Conservation (phyloP, 176 grass and related monocot genomes). For the Eleusine coracana region DNA sequence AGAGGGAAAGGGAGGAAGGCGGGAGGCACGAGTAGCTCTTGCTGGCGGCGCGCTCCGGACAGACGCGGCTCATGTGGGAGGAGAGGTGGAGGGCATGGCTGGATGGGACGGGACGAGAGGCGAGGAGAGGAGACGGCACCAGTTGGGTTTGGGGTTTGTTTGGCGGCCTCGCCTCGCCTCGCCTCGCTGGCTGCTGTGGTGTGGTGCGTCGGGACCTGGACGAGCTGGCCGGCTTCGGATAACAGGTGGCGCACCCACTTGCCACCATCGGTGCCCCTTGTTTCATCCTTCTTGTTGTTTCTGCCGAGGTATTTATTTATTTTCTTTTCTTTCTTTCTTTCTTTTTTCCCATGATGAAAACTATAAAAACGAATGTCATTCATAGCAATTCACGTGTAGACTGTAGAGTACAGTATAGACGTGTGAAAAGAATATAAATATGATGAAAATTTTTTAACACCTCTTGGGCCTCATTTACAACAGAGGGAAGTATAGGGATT, state of each 20-base stretch:
- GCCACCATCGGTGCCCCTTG: background rate
- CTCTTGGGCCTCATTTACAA: too few relatives aligned
- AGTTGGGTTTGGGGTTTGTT: background rate
- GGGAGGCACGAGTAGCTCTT: background rate
- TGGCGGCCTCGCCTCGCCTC: constrained; percentile 32
- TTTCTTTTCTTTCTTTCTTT: too few relatives aligned
- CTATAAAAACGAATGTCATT: too few relatives aligned
- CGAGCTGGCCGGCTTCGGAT: constrained; percentile 15
- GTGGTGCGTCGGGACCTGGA: constrained; percentile 7
- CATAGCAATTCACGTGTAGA: too few relatives aligned
- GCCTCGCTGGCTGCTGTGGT: constrained; percentile 30
- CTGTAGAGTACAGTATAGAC: too few relatives aligned
- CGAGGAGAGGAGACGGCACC: background rate
- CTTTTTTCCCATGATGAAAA: too few relatives aligned
- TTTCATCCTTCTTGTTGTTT: background rate
- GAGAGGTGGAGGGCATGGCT: constrained; percentile 23
- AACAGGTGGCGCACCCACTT: constrained; percentile 28
- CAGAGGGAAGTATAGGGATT: too few relatives aligned
- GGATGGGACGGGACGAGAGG: constrained; percentile 29
- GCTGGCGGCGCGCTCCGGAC: constrained; percentile 27
- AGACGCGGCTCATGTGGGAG: constrained; percentile 22
- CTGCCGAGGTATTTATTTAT: background rate
- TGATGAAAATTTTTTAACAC: too few relatives aligned
- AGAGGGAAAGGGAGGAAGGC: background rate
- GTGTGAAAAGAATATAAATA: too few relatives aligned